Conservation (phyloP, 1,284 basidiomycete species). For the Pseudozyma thailandica region DNA sequence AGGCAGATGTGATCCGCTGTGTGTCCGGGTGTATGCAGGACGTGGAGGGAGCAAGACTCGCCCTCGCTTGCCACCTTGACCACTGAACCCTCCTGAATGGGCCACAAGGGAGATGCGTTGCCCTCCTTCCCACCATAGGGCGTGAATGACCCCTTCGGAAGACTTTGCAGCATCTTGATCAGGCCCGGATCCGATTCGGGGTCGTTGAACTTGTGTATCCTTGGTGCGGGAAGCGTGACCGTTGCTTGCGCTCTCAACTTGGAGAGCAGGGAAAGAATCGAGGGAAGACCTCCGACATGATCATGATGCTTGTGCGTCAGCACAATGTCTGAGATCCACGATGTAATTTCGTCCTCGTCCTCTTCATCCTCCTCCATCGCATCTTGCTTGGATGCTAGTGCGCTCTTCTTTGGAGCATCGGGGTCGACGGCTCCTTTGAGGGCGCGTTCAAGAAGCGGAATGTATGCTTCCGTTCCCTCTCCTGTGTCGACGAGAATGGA, state of each 20-base stretch:
- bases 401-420: not conserved
- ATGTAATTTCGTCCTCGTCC: conserved; percentile 40
- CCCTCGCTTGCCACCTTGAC: conserved; percentile 14
- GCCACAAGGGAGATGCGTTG: conserved; percentile 24
- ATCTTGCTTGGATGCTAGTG: conserved; percentile 5
- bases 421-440: conserved; percentile 67
- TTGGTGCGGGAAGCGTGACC: conserved; percentile 65
- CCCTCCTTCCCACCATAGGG: conserved; percentile 15
- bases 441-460: conserved; percentile 75
- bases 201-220: conserved; percentile 70
- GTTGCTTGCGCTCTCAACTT: conserved; percentile 61
- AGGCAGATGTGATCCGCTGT: conserved; percentile 83
- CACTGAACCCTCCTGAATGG: conserved; percentile 37
- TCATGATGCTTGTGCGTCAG: conserved; percentile 91
- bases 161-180: conserved; percentile 81
- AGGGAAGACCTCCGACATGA: conserved; percentile 81
- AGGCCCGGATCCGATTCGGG: conserved; percentile 74
- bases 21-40: conserved; percentile 90
- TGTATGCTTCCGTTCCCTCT: conserved; percentile 79
- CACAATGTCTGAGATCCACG: conserved; percentile 74
- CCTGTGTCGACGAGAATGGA: conserved; percentile 86
- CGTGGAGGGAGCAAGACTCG: conserved; percentile 67
- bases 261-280: conserved; percentile 77
- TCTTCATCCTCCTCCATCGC: conserved; percentile 32
- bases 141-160: conserved; percentile 87